These are phyloP conservation scores for Aureobasidium sp. DNA, from an alignment of 2,329 filamentous ascomycete genomes.

Conservation along the genomic window DNA sequence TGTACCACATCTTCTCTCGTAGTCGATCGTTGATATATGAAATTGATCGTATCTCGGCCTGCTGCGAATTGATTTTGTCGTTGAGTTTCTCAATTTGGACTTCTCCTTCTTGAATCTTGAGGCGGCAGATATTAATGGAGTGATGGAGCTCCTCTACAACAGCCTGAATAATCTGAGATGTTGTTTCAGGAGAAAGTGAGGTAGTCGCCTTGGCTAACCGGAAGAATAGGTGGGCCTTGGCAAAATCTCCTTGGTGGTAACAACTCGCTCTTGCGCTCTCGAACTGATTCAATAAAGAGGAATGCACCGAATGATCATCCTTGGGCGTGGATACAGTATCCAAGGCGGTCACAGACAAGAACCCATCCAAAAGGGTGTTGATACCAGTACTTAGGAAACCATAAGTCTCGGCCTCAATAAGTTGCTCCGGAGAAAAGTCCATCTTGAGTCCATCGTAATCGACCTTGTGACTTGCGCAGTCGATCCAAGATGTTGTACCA, in stretches of 20 bases:
- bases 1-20: slow-evolving; percentile 98
- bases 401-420: neutral
- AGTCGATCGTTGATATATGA: slow-evolving; percentile 50
- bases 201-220: neutral
- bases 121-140: neutral
- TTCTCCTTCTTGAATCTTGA: slow-evolving; percentile 61
- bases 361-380: neutral
- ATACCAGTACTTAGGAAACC: neutral
- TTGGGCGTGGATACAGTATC: neutral
- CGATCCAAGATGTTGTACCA: neutral
- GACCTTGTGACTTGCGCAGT: neutral
- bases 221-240: neutral
- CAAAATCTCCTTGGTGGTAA: slow-evolving; percentile 7
- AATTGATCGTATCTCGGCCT: slow-evolving; percentile 39
- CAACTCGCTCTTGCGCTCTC: neutral
- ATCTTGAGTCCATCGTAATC: neutral
- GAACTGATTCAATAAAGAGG: neutral
- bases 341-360: too few species aligned
- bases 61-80: slow-evolving; percentile 73
- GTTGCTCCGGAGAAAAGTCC: neutral
- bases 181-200: slow-evolving; percentile 53
- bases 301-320: neutral
- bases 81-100: slow-evolving; percentile 76
- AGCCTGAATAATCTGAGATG: slow-evolving; percentile 61
- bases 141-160: slow-evolving; percentile 51